Conservation (phyloP, 345 rosid genomes). For the Citrus unshiu region DNA sequence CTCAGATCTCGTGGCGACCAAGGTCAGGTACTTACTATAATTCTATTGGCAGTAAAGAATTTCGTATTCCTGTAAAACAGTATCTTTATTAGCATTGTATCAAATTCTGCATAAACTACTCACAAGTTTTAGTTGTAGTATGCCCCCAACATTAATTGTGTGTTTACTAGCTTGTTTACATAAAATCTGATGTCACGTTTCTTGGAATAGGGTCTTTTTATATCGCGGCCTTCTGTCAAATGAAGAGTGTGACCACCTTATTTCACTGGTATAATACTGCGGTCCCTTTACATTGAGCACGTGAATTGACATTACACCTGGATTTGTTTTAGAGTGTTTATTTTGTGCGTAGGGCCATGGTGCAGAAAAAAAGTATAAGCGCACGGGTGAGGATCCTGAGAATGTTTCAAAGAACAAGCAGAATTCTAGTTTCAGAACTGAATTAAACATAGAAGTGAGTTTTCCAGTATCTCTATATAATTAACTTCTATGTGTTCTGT, state of each 20-base stretch:
- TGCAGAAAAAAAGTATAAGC: conserved; percentile 8
- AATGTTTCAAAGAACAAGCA: conserved; percentile 25
- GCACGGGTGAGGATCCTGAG: conserved; percentile 23
- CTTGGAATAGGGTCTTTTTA: conserved; percentile 61
- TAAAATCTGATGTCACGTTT: conserved; percentile 23
- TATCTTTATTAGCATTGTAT: not conserved
- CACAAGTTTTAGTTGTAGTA: not conserved
- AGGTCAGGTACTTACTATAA: conserved; percentile 73
- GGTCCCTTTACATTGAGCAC: not conserved
- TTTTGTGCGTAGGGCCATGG: conserved; percentile 35
- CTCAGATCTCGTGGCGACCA: conserved; percentile 84
- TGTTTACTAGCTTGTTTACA: conserved; percentile 1
- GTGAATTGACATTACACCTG: not conserved
- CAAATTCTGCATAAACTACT: not conserved
- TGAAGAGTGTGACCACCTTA: conserved; percentile 78
- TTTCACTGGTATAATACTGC: conserved; percentile 48
- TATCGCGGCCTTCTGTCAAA: conserved; percentile 61
- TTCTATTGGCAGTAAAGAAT: not conserved
- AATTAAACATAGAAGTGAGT: conserved; percentile 41
- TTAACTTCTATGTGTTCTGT: not conserved
- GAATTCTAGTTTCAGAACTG: conserved; percentile 32
- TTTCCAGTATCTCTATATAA: not conserved
- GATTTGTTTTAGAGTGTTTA: conserved; percentile 6
- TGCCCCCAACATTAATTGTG: not conserved
- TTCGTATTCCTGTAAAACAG: not conserved